Conservation (phyloP, 75 land plant genomes). For the Cunninghamia lanceolata region DNA sequence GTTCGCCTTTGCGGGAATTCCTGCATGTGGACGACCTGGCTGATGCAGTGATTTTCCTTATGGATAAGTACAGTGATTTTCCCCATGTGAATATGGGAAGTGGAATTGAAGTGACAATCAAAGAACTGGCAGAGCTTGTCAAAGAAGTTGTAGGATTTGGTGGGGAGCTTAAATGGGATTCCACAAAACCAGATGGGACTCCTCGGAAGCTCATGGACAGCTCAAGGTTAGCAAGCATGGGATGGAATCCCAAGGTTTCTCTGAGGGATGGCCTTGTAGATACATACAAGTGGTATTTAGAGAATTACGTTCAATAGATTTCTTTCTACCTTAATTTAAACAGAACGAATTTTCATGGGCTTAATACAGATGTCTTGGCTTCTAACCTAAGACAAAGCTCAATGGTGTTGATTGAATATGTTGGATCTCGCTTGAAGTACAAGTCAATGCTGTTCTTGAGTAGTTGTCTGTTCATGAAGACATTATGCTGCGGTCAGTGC, state of each 20-base stretch:
- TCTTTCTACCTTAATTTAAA: neutral
- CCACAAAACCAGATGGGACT: constrained; percentile 95
- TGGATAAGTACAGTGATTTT: constrained; percentile 75
- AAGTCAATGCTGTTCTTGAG: neutral
- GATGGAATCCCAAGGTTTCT: constrained; percentile 80
- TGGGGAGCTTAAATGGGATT: constrained; percentile 88
- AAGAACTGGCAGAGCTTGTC: constrained; percentile 93
- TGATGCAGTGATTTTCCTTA: constrained; percentile 79
- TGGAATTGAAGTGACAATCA: constrained; percentile 91
- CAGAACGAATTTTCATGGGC: neutral
- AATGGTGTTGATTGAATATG: neutral
- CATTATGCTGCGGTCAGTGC: neutral
- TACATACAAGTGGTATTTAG: constrained; percentile 91
- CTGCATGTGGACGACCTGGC: constrained; percentile 97
- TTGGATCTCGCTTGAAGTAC: neutral
- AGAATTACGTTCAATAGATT: constrained; percentile 34
- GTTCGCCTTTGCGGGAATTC: constrained; percentile 90
- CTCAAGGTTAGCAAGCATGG: constrained; percentile 58
- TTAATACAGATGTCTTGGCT: neutral
- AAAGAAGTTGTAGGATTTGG: constrained; percentile 92
- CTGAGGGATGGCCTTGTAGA: constrained; percentile 78
- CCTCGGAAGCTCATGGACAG: constrained; percentile 98
- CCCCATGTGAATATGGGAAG: constrained; percentile 95
- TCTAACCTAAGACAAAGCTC: neutral
- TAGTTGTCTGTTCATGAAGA: neutral